Conservation (phyloP, 768 basidiomycete genomes). For the Hysterangium stoloniferum region DNA sequence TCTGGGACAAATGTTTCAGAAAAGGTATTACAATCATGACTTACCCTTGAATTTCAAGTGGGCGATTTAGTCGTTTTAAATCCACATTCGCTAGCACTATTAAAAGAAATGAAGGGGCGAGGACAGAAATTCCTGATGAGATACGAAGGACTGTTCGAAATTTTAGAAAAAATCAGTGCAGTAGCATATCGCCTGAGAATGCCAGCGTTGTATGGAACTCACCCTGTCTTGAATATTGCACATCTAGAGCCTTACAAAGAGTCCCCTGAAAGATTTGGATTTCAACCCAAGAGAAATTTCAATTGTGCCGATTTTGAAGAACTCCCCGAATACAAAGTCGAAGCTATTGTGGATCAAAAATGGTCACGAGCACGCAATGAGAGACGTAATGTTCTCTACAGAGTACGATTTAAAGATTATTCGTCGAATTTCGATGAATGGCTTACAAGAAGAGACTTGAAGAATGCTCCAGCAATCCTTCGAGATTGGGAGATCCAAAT, state of each 20-base stretch:
- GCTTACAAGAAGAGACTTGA: background rate
- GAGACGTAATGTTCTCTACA: background rate
- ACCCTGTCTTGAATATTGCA: slow-evolving; percentile 27
- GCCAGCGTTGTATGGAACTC: slow-evolving; percentile 24
- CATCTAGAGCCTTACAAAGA: slow-evolving; percentile 23
- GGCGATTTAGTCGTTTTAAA: slow-evolving; percentile 26
- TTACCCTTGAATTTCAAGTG: slow-evolving; percentile 19
- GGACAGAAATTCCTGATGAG: slow-evolving; percentile 23
- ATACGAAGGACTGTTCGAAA: slow-evolving; percentile 28
- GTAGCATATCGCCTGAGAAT: slow-evolving; percentile 24
- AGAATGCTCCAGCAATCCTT: background rate
- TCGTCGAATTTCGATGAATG: background rate
- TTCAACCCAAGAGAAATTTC: background rate
- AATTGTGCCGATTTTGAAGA: slow-evolving; percentile 13
- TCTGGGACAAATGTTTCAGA: slow-evolving; percentile 10
- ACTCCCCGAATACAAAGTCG: slow-evolving; percentile 18
- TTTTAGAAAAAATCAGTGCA: slow-evolving; percentile 21
- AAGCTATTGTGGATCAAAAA: slow-evolving; percentile 18
- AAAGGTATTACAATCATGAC: slow-evolving; percentile 17
- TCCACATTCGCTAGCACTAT: slow-evolving; percentile 18
- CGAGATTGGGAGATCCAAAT: background rate
- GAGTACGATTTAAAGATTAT: background rate
- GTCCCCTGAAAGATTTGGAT: slow-evolving; percentile 20
- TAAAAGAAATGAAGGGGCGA: slow-evolving; percentile 18
- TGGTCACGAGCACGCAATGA: slow-evolving; percentile 12